Conservation (phyloP, 2,329 filamentous ascomycete species). For the Setomelanomma holmii region DNA sequence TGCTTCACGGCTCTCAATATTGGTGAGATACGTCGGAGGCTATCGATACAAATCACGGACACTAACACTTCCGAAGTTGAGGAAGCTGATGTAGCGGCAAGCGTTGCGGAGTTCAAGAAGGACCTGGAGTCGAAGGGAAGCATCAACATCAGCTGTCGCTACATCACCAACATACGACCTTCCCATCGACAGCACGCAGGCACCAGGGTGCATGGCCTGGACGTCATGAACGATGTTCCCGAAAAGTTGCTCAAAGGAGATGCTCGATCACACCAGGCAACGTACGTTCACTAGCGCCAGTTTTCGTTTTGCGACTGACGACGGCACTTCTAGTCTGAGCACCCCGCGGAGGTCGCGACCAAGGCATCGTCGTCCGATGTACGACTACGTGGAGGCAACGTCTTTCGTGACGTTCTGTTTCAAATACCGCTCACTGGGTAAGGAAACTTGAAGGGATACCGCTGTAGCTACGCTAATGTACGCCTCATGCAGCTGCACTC, state of each 20-base stretch:
- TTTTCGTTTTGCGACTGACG: background rate
- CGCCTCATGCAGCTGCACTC: background rate
- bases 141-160: constrained; percentile 1
- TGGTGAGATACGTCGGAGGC: constrained; percentile 1
- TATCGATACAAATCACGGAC: background rate
- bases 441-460: background rate
- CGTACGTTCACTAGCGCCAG: constrained; percentile 2
- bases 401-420: constrained; percentile 13
- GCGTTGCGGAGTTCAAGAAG: background rate
- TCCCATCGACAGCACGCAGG: background rate
- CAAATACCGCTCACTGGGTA: constrained; percentile 16
- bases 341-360: background rate
- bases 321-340: background rate
- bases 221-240: constrained; percentile 1
- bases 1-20: constrained; percentile 13
- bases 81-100: background rate
- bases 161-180: constrained; percentile 1
- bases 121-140: constrained; percentile 3
- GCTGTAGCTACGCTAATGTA: background rate
- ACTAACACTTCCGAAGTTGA: constrained; percentile 1
- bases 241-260: constrained; percentile 19
- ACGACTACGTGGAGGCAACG: background rate
- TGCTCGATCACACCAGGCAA: constrained; percentile 14
- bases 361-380: background rate
- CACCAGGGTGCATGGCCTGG: background rate